Evolutionary conservation across 768 basidiomycete species (phyloP), one percentile per base, ranked within the genome.

Genomic region (Auricularia sp.): DNA sequence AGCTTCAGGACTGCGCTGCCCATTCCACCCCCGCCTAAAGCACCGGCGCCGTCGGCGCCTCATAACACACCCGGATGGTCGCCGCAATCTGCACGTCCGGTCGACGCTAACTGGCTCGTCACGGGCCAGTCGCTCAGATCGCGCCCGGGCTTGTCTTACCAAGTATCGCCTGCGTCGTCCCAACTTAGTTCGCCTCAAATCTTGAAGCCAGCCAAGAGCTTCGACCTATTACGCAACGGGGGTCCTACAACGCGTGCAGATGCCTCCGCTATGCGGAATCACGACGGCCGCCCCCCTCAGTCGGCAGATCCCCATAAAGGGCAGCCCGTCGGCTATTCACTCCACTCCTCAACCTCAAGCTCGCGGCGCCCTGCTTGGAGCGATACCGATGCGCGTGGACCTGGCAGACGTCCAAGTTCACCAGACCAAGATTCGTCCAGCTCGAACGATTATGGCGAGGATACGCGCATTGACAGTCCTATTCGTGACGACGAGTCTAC

Each of bases 271-370:
- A 18, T 18, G 16, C 16, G 11, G 47, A 8, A 51, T 10, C 47
- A 18, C 47, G 16, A 21, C 14, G 47, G 47, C 16, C 18, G 21
- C 16, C 47, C 14, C 11, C 47, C 47, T 8, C 47, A 51, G 47
- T 51, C 47, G 14, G 47, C 47, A 18, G 47, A 51, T 6, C 47
- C 18, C 16, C 11, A 6, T 5, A 18, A 16, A 6, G 47, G 10
- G 16, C 47, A 18, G 47, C 18, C 21, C 47, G 14, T 18, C 1
- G 11, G 5, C 47, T 18, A 21, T 14, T 8, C 21, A 51, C 47
- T 51, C 21, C 47, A 51, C 5, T 18, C 7, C 10, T 51, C 18
- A 73, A 12, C 73, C 75, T 16, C 47, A 51, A 18, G 21, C 7
- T 8, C 18, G 5, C 5, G 10, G 5, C 47, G 47, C 21, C 47